Base-by-base conservation (phyloP, 805 yeast species). In the Candida maltosa region DNA sequence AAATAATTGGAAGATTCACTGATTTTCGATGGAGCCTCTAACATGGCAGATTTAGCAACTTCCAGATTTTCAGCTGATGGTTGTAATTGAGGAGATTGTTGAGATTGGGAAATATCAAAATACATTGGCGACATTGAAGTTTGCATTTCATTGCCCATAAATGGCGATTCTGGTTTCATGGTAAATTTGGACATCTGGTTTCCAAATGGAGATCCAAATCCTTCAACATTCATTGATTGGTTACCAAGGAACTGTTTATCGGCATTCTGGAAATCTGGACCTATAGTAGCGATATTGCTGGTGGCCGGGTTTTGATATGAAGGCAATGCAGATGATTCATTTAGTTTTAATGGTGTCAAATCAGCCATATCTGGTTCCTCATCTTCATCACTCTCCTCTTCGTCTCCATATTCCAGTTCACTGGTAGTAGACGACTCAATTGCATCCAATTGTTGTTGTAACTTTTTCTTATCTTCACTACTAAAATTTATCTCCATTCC, bases 1-100 rank as follows among this genome's bases (percentile, higher is more conserved):
- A 83, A 54, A 57, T 80, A 80, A 44, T 80, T 83, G 5, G 85
- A 60, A 1, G 71, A 58, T 34, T 66, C 70, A 15, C 24, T 2
- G 60, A 44, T 29, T 34, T 33, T 34, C 9, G 35, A 18, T 5
- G 41, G 36, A 4, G 39, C 18, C 9, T 20, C 26, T 19, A 5
- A 11, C 16, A 24, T 19, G 8, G 18, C 26, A 16, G 8, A 11
- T n/a, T 21, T 23, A 9, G 10, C 9, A 11, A 7, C 26, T 4
- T 32, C 35, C 14, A 25, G 3, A 16, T 12, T 10, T 6, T 12
- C 19, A 16, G 14, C 26, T 4, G 12, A 16, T 16, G 37, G 26
- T 16, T 16, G 29, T 16, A 20, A 16, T 19, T 24, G 35, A 21
- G 37, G 30, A 9, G 30, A 28, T 32, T 37, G 39, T 20, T 29